Evolutionary conservation across 805 yeast genomes (phyloP), one percentile per base, ranked within the genome.

Genomic region (Suhomyces emberorum): DNA sequence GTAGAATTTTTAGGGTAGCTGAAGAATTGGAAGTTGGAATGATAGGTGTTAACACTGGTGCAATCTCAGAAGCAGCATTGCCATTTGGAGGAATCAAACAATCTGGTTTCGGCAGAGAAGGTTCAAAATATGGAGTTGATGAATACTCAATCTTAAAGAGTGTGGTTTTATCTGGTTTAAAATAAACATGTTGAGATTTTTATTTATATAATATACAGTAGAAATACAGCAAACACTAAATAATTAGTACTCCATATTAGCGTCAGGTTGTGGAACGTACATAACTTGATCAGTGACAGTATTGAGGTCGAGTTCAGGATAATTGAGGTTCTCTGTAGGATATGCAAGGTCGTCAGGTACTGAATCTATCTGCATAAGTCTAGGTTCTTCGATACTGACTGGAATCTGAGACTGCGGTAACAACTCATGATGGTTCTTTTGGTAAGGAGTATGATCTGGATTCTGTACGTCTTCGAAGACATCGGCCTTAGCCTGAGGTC

Each of bases 51-150:
- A 86, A 86, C 61, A 77, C 88, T 8, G 93, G 93, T 18, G 63
- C 74, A 8, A 74, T 86, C 37, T 76, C 86, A 12, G 91, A 66
- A 42, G 74, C 83, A 14, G 70, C 82, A n/a, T 53, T 79, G 43
- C 85, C 86, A 29, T 81, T 80, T 51, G 95, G 95, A 15, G 95
- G 95, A 34, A 71, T 84, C 31, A 82, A 82, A 52, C 77, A 81
- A 59, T 78, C 86, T 24, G 95, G 91, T 1, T 81, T 80, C 48
- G 91, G 93, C 36, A 76, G 88, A 59, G 89, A 83, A 63, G 89
- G 88, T 38, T 81, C 88, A 16, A 72, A 74, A 51, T 79, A 77
- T 55, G 93, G 93, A 26, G 55, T 83, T 34, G 87, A 83, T 38
- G 93, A 85, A 58, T 84, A 83, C 61, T 64, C 77, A 7, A 72